phyloP scores from a whole-genome alignment of 257 asterid species.

The Solanum etuberosum region DNA sequence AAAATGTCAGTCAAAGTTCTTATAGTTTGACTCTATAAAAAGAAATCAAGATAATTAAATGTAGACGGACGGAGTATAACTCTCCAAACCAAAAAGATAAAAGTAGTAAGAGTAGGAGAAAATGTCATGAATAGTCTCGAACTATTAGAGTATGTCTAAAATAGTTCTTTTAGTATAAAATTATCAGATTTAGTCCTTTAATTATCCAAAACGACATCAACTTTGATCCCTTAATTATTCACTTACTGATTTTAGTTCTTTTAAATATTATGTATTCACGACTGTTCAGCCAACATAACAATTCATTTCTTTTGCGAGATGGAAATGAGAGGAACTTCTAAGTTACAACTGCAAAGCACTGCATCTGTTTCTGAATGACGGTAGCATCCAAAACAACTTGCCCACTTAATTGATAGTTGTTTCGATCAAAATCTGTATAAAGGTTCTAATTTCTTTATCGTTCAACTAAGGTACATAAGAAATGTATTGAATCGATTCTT shows the following conservation, averaged over 20 bases:
- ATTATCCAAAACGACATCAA: too few relatives aligned
- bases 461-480: background rate
- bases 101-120: background rate
- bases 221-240: too few relatives aligned
- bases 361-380: background rate
- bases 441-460: background rate
- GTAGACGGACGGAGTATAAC: too few relatives aligned
- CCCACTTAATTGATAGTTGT: background rate
- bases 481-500: background rate
- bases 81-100: background rate
- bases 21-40: too few relatives aligned
- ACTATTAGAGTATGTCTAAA: too few relatives aligned
- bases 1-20: too few relatives aligned
- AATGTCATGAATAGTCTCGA: too few relatives aligned
- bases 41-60: too few relatives aligned
- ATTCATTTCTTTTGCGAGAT: too few relatives aligned
- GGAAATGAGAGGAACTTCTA: background rate
- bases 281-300: background rate
- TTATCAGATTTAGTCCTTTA: too few relatives aligned
- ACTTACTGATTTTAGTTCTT: background rate
- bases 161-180: too few relatives aligned
- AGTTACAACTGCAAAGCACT: background rate
- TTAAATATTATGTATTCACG: too few relatives aligned
- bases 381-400: background rate
- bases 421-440: background rate